These are phyloP conservation scores for Neospora caninum DNA, from an alignment of 169 alveolate species.

Conservation along the genomic window DNA sequence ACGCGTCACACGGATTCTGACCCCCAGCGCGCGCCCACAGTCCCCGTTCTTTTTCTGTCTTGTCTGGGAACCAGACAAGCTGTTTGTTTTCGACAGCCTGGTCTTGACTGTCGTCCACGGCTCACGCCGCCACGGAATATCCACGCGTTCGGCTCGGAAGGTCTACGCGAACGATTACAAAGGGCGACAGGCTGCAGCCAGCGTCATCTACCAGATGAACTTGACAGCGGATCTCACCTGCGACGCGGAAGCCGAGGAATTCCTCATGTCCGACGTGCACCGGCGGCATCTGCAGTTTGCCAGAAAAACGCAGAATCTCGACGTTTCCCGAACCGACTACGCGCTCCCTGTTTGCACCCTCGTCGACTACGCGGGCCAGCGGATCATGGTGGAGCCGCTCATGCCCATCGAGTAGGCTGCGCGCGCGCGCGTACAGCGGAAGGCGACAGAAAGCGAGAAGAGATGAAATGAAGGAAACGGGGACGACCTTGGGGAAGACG, in stretches of 20 bases:
- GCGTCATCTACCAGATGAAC: constrained; percentile 57
- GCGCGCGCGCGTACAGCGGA: not conserved
- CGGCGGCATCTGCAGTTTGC: constrained; percentile 7
- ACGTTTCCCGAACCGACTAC: constrained; percentile 46
- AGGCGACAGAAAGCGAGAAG: too few relatives aligned
- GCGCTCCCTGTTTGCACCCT: constrained; percentile 62
- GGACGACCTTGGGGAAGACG: too few relatives aligned
- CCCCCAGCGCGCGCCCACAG: too few relatives aligned
- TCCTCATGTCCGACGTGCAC: constrained; percentile 44
- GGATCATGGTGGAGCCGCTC: constrained; percentile 65
- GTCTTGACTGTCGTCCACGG: constrained; percentile 66
- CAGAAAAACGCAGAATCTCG: not conserved
- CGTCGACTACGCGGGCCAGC: constrained; percentile 63
- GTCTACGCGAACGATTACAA: constrained; percentile 61
- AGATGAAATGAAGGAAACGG: too few relatives aligned
- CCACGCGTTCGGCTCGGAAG: constrained; percentile 48
- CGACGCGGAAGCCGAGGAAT: constrained; percentile 1
- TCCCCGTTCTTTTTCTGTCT: too few relatives aligned
- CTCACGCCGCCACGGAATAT: constrained; percentile 37
- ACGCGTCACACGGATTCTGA: too few relatives aligned
- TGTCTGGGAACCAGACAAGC: constrained; percentile 3
- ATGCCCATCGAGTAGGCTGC: constrained; percentile 50
- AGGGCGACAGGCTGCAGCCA: constrained; percentile 64
- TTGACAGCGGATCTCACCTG: not conserved
- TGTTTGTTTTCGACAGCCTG: constrained; percentile 62